A percentile compares a stretch with the other conserved stretches of the same genome.
Conservation (phyloP, 352 stramenopile species). For the Globisporangium mamillatum region DNA sequence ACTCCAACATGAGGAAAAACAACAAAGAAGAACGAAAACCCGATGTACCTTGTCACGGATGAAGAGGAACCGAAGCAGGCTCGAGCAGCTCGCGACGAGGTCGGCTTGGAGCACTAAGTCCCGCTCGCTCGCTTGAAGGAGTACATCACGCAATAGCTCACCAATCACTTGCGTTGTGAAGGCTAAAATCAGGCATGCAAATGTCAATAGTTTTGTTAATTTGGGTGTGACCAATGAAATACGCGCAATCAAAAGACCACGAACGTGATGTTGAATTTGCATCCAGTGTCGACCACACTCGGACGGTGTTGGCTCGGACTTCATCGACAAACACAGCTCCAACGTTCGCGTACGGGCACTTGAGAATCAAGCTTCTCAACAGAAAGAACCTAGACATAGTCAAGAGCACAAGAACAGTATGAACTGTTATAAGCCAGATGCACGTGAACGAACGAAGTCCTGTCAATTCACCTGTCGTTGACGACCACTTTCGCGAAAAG, state of each 20-base stretch:
- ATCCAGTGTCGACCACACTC: slow-evolving; percentile 32
- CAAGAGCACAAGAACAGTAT: not conserved
- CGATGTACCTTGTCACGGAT: slow-evolving; percentile 59
- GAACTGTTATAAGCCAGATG: not conserved
- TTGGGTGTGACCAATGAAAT: not conserved
- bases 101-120: slow-evolving; percentile 61
- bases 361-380: slow-evolving; percentile 34
- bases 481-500: slow-evolving; percentile 37
- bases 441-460: not conserved
- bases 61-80: slow-evolving; percentile 55
- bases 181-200: slow-evolving; percentile 3
- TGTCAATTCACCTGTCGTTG: slow-evolving; percentile 30
- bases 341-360: slow-evolving; percentile 76
- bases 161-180: slow-evolving; percentile 21
- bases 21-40: not conserved
- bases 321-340: slow-evolving; percentile 61
- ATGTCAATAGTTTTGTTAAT: not conserved
- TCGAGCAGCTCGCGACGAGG: slow-evolving; percentile 63
- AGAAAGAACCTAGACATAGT: slow-evolving; percentile 41
- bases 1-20: not conserved
- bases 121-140: slow-evolving; percentile 45
- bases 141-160: slow-evolving; percentile 29
- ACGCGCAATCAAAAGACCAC: not conserved
- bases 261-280: slow-evolving; percentile 25
- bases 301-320: slow-evolving; percentile 44